phyloP scores from a whole-genome alignment of 305 asterid species.

The Rubia tinctorum region DNA sequence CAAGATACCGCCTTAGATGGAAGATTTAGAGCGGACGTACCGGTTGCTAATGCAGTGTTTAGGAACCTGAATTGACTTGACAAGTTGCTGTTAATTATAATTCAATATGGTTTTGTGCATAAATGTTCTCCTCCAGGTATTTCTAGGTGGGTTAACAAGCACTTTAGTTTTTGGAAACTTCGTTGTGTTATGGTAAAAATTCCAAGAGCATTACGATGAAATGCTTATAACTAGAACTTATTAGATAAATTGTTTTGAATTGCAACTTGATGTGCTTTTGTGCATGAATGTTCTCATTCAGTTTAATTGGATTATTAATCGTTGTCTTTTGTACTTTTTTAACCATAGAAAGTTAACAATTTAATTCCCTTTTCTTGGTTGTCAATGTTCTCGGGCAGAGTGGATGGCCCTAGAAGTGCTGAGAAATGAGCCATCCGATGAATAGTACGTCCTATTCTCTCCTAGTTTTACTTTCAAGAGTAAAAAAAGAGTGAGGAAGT shows the following conservation, averaged over 20 bases:
- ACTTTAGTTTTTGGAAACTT: too few species aligned
- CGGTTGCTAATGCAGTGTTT: too few species aligned
- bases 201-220: too few species aligned
- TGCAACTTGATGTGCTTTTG: background rate
- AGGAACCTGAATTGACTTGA: too few species aligned
- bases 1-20: too few species aligned
- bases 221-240: too few species aligned
- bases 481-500: background rate
- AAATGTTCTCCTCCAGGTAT: too few species aligned
- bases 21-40: too few species aligned
- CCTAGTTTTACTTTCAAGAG: constrained; percentile 3
- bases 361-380: constrained; percentile 19
- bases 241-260: background rate
- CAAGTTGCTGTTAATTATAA: too few species aligned
- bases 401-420: constrained; percentile 99
- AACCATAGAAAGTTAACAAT: background rate
- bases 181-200: too few species aligned
- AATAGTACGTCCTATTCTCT: constrained; percentile 55
- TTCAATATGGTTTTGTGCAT: too few species aligned
- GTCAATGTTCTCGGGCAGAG: constrained; percentile 70
- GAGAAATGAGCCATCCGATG: constrained; percentile 94
- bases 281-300: background rate
- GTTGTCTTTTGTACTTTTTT: background rate
- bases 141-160: too few species aligned
- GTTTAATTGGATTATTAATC: background rate